Evolutionary conservation across 1,139 yeast species (phyloP), one percentile per base, ranked within the genome.

Genomic region (Debaryomycetaceae sp.): DNA sequence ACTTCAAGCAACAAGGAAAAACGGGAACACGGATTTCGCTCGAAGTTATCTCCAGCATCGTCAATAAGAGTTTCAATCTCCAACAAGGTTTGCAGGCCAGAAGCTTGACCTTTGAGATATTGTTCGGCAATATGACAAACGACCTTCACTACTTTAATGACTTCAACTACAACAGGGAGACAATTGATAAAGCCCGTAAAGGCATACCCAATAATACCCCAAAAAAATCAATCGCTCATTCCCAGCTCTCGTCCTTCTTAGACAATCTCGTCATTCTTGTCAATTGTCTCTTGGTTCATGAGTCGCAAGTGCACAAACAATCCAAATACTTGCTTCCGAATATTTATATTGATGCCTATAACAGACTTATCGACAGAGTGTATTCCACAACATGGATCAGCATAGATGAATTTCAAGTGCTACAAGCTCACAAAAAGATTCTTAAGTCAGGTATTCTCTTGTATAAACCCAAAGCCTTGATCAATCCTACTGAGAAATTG

Each of bases 111-210:
- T 56, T 64, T 24, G 65, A 65, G 43, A 60, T 57, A 9, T 49
- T 70, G 0, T 65, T 71, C 47, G 56, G 68, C 2, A 57, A 62
- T 37, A 60, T 74, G 41, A 58, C 58, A 46, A 63, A 65, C 24
- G 75, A 72, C 43, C 45, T 72, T 13, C 63, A 66, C 45, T 65
- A 69, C 45, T 67, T 59, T 52, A 64, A 65, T 40, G 74, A 70
- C 46, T 58, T 49, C 42, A 68, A 70, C 43, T 58, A 54, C 39
- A 66, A 66, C 35, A 39, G 45, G n/a, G 50, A 56, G 33, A 39
- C 53, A 1, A 40, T 48, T 6, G 58, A 48, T 31, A 50, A 48
- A 38, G 47, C 50, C 23, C 45, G 44, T 13, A 49, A 49, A 13
- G 48, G 45, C 7, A 45, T 52, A 20, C 53, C 56, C 6, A 54